These are phyloP conservation scores for Byssochlamys sp. DNA, from an alignment of 2,329 filamentous ascomycete species.

Conservation along the genomic window DNA sequence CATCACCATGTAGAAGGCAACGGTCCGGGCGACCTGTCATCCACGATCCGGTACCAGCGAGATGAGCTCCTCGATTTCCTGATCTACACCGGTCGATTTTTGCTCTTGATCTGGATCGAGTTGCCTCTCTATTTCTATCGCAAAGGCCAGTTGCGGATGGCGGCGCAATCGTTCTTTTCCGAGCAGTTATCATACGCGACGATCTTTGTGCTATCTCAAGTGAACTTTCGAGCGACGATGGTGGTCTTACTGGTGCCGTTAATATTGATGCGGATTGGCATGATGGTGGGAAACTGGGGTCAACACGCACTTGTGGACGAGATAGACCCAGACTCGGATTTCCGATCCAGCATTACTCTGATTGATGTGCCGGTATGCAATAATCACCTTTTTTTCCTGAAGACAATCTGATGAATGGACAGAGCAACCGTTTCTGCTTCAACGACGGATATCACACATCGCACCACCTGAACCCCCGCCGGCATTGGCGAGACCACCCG, in stretches of 20 bases:
- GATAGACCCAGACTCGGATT: constrained; percentile 65
- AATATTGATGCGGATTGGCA: constrained; percentile 53
- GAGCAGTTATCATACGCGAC: constrained; percentile 51
- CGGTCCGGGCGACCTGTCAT: constrained; percentile 64
- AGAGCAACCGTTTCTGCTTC: constrained; percentile 75
- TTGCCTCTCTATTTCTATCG: constrained; percentile 63
- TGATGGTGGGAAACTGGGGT: constrained; percentile 79
- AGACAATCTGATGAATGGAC: constrained; percentile 3
- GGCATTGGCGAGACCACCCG: constrained; percentile 75
- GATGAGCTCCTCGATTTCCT: constrained; percentile 58
- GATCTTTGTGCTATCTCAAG: constrained; percentile 40
- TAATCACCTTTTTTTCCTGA: not conserved
- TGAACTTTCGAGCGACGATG: constrained; percentile 47
- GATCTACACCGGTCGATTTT: constrained; percentile 64
- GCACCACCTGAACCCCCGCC: constrained; percentile 66
- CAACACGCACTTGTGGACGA: constrained; percentile 74
- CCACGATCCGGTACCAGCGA: constrained; percentile 66
- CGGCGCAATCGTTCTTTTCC: constrained; percentile 49
- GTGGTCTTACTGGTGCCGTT: constrained; percentile 62
- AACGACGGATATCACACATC: constrained; percentile 77
- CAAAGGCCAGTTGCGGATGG: constrained; percentile 49
- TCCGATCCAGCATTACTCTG: constrained; percentile 66
- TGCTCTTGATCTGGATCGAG: constrained; percentile 64
- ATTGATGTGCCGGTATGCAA: constrained; percentile 63
- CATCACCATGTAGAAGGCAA: constrained; percentile 77